phyloP scores from a whole-genome alignment of 805 yeast species.

The Ogataea saltuana region DNA sequence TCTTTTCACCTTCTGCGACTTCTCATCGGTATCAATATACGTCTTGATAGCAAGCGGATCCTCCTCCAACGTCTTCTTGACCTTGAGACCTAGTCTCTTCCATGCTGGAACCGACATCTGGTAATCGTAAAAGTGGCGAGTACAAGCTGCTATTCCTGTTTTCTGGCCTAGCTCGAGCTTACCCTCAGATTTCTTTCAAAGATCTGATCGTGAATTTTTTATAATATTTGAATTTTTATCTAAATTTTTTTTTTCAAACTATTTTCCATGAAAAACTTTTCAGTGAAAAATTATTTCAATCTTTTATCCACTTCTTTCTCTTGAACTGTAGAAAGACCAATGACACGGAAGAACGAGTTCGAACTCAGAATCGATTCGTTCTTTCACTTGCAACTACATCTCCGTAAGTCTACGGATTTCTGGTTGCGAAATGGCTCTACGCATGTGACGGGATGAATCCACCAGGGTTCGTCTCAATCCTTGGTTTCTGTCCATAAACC shows the following conservation, averaged over 20 bases:
- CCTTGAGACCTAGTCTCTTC: conserved; percentile 74
- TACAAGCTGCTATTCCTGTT: too few species aligned
- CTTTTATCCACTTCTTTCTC: background rate
- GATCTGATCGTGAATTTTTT: conserved; percentile 11
- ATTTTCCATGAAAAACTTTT: conserved; percentile 7
- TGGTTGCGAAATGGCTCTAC: background rate
- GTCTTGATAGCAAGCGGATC: conserved; percentile 47
- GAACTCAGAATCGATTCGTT: too few species aligned
- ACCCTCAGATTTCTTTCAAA: conserved; percentile 19
- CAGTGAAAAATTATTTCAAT: background rate
- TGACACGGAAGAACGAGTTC: too few species aligned
- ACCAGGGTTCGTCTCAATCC: conserved; percentile 2
- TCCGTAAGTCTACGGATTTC: conserved; percentile 3
- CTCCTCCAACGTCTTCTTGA: conserved; percentile 45
- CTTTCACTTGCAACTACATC: conserved; percentile 7
- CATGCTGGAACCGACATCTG: conserved; percentile 68
- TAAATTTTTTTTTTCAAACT: conserved; percentile 1
- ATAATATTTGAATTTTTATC: background rate
- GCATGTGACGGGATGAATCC: conserved; percentile 7
- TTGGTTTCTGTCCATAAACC: background rate
- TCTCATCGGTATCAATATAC: conserved; percentile 40
- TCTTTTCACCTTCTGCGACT: conserved; percentile 30
- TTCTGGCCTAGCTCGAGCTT: too few species aligned
- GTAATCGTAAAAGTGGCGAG: too few species aligned
- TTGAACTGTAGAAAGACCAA: too few species aligned